Conservation (phyloP, 1,139 yeast species). For the Zygosaccharomyces pseudobailii region DNA sequence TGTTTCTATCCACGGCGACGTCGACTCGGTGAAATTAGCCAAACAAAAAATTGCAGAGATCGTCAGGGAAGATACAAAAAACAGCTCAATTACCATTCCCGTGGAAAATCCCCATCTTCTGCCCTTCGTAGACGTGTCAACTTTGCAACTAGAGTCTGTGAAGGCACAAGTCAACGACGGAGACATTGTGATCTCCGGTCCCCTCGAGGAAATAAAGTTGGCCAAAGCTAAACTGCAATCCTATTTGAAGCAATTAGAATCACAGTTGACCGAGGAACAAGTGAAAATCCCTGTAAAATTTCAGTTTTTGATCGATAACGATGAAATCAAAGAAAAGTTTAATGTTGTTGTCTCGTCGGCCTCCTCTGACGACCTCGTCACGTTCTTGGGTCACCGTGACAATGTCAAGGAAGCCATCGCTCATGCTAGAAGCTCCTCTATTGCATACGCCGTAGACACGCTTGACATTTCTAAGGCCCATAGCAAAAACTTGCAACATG, state of each 20-base stretch:
- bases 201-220: conserved; percentile 31
- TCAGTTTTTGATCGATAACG: conserved; percentile 46
- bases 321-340: conserved; percentile 46
- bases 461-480: conserved; percentile 86
- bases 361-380: conserved; percentile 44
- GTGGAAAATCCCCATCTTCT: conserved; percentile 43
- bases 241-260: conserved; percentile 44
- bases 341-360: conserved; percentile 61
- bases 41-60: conserved; percentile 64
- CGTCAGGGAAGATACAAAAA: conserved; percentile 70
- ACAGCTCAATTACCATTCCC: conserved; percentile 45
- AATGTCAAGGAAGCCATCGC: conserved; percentile 59
- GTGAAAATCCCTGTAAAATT: conserved; percentile 45
- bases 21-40: conserved; percentile 76
- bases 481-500: conserved; percentile 72
- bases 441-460: conserved; percentile 55
- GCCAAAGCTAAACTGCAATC: conserved; percentile 40
- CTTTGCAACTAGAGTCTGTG: conserved; percentile 21
- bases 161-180: conserved; percentile 22
- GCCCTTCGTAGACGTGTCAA: conserved; percentile 47
- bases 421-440: conserved; percentile 47
- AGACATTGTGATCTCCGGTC: conserved; percentile 34
- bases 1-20: conserved; percentile 76
- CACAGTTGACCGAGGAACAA: conserved; percentile 42
- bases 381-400: conserved; percentile 59